Evolutionary conservation across 1,284 basidiomycete species (phyloP).

Genomic region (Sanghuangporus baumii): DNA sequence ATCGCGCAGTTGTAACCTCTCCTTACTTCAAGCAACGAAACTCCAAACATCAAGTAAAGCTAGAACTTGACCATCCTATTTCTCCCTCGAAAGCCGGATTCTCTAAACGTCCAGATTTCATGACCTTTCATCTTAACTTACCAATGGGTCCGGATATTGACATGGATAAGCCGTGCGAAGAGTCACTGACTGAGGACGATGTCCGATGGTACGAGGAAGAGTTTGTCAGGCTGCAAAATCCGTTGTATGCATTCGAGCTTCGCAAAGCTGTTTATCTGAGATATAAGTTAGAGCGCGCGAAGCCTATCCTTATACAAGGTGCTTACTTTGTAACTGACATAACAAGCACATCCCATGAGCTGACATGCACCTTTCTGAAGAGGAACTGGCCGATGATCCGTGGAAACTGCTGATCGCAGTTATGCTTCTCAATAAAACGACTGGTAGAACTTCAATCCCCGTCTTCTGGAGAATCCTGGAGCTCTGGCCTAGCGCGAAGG

Average conservation of each 20-base stretch:
- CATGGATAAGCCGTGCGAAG: neutral
- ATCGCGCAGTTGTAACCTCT: neutral
- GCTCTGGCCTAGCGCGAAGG: constrained; percentile 47
- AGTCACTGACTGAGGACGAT: neutral
- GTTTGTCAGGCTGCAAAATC: constrained; percentile 2
- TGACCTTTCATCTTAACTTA: neutral
- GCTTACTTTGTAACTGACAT: neutral
- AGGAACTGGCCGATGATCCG: constrained; percentile 41
- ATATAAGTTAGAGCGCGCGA: constrained; percentile 24
- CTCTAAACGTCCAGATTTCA: neutral
- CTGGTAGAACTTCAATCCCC: constrained; percentile 45
- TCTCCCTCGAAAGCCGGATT: neutral
- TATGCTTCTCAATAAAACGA: constrained; percentile 52
- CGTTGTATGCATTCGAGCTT: constrained; percentile 9
- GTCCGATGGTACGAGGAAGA: constrained; percentile 2
- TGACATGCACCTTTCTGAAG: constrained; percentile 26
- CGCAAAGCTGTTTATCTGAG: constrained; percentile 17
- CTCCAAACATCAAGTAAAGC: neutral
- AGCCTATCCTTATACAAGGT: constrained; percentile 43
- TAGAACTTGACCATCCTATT: neutral
- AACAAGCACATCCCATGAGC: neutral
- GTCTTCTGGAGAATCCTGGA: constrained; percentile 47
- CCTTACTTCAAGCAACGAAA: neutral
- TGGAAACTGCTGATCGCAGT: constrained; percentile 52
- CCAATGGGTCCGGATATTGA: neutral